Conservation (phyloP, 176 grass and related monocot species). For the sorghum (Sorghum bicolor) region DNA sequence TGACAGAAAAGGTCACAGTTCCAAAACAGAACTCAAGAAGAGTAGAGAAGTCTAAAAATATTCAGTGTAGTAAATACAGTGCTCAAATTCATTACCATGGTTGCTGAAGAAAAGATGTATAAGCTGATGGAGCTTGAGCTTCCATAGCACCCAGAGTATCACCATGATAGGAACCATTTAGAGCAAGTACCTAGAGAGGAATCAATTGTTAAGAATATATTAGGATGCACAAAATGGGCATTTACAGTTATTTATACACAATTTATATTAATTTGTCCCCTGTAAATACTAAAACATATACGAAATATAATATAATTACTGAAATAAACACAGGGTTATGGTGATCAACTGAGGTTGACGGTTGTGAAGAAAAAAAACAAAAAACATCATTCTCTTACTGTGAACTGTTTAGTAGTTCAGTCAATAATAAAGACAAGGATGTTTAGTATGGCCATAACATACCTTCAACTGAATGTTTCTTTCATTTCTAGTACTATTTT, state of each 20-base stretch:
- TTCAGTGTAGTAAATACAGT: neutral
- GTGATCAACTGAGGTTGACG: neutral
- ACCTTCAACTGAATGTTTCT: conserved; percentile 64
- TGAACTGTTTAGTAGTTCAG: neutral
- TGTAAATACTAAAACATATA: neutral
- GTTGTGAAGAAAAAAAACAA: neutral
- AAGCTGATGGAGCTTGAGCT: conserved; percentile 92
- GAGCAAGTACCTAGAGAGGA: conserved; percentile 66
- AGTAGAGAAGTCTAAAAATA: neutral
- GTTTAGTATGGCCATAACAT: neutral
- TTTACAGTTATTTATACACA: neutral
- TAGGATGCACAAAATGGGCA: neutral
- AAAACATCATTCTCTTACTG: neutral
- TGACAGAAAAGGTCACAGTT: neutral
- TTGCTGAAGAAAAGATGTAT: conserved; percentile 88
- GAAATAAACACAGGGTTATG: neutral
- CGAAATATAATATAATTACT: neutral
- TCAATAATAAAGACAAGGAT: neutral
- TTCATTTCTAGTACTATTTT: conserved; percentile 27
- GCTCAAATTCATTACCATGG: conserved; percentile 67
- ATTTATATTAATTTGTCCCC: neutral
- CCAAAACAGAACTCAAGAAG: neutral
- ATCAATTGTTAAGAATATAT: conserved; percentile 5
- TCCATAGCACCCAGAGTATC: conserved; percentile 99
- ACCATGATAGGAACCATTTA: conserved; percentile 89